Evolutionary conservation across 148 eudicot species (phyloP).

Genomic region (Limonium bicolor): DNA sequence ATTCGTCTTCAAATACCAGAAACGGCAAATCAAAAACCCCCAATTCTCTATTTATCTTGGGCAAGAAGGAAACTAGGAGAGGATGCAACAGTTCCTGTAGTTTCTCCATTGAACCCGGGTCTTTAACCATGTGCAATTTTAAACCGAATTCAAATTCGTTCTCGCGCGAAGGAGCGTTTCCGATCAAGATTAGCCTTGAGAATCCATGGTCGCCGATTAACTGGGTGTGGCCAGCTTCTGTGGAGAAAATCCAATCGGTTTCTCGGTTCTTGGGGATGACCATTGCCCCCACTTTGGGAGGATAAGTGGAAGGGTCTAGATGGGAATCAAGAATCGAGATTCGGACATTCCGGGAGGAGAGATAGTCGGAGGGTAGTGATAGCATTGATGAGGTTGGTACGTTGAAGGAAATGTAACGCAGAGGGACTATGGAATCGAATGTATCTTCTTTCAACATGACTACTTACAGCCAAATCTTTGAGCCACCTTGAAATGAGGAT

Average conservation of each 20-base stretch:
- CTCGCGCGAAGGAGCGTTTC: conserved; percentile 17
- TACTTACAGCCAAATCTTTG: no score
- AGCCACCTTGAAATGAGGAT: no score
- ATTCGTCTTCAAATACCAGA: conserved; percentile 51
- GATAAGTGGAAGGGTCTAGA: conserved; percentile 7
- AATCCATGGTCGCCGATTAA: conserved; percentile 29
- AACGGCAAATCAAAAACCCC: conserved; percentile 31
- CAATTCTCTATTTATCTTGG: conserved; percentile 18
- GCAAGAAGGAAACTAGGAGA: conserved; percentile 34
- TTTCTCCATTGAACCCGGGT: conserved; percentile 1
- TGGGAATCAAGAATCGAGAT: conserved; percentile 79
- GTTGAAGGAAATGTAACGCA: conserved; percentile 60
- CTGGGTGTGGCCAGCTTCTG: conserved; percentile 62
- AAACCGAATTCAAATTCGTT: neutral
- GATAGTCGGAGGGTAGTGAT: conserved; percentile 2
- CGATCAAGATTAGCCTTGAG: conserved; percentile 66
- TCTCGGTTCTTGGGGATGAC: conserved; percentile 60
- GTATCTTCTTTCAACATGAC: conserved; percentile 30
- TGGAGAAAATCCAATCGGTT: conserved; percentile 72
- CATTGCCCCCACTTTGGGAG: conserved; percentile 43
- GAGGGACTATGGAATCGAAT: conserved; percentile 40
- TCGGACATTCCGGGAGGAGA: conserved; percentile 32
- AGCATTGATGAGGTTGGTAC: conserved; percentile 25
- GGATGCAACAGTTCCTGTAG: conserved; percentile 20
- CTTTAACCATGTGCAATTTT: conserved; percentile 4